These are phyloP conservation scores for Polytolypa hystricis DNA, from an alignment of 2,329 filamentous ascomycete genomes.

Conservation along the genomic window DNA sequence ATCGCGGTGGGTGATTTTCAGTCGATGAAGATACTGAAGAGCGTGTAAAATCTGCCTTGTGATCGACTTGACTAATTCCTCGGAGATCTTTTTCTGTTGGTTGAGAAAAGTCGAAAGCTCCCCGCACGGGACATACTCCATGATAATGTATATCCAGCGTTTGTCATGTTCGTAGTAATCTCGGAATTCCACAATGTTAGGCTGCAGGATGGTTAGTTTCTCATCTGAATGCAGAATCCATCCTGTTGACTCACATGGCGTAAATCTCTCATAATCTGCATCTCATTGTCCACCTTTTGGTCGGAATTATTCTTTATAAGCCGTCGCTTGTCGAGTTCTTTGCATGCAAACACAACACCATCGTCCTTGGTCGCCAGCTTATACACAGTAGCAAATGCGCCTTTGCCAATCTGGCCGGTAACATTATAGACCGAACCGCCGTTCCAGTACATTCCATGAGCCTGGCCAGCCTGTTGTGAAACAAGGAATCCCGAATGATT, in stretches of 20 bases:
- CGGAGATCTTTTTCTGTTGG: constrained; percentile 51
- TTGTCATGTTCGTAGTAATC: constrained; percentile 75
- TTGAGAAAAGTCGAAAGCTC: constrained; percentile 68
- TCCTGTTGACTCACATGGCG: constrained; percentile 55
- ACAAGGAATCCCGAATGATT: constrained; percentile 7
- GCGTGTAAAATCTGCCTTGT: constrained; percentile 61
- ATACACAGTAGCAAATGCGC: constrained; percentile 90
- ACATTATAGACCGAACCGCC: constrained; percentile 79
- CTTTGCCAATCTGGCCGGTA: constrained; percentile 71
- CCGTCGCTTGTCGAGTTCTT: constrained; percentile 84
- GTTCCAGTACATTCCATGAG: constrained; percentile 62
- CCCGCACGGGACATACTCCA: constrained; percentile 79
- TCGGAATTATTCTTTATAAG: constrained; percentile 92
- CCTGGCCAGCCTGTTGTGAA: constrained; percentile 21
- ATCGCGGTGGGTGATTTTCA: constrained; percentile 93
- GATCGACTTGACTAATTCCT: constrained; percentile 59
- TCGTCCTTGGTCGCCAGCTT: constrained; percentile 77
- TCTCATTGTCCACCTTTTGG: constrained; percentile 89
- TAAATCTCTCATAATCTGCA: constrained; percentile 85
- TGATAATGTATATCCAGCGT: constrained; percentile 81
- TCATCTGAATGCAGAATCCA: constrained; percentile 1
- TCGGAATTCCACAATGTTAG: constrained; percentile 83
- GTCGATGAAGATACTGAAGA: constrained; percentile 72
- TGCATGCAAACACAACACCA: constrained; percentile 76
- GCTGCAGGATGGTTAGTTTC: constrained; percentile 33